phyloP scores from a whole-genome alignment of 2,329 filamentous ascomycete genomes.

The Blastomyces parvus region DNA sequence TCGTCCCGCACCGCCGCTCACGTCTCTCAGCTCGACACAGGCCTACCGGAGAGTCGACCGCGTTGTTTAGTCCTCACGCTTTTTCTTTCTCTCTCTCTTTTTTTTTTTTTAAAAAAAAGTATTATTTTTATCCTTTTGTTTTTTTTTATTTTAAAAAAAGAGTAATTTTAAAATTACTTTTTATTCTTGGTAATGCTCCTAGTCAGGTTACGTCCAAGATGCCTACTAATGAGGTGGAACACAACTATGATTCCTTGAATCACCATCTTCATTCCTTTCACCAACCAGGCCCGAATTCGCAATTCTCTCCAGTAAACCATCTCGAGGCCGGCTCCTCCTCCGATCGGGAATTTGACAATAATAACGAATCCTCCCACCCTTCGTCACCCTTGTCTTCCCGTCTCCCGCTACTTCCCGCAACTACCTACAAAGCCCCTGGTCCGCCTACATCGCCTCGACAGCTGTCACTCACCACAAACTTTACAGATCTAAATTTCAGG shows the following conservation, averaged over 20 bases:
- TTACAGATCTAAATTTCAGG: conserved; percentile 14
- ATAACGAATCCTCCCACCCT: conserved; percentile 20
- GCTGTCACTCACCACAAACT: conserved; percentile 18
- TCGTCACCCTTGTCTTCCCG: conserved; percentile 18
- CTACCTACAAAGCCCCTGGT: conserved; percentile 22
- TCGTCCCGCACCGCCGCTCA: neutral
- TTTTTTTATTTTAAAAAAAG: neutral
- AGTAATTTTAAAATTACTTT: neutral
- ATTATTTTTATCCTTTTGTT: conserved; percentile 2
- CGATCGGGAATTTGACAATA: conserved; percentile 17
- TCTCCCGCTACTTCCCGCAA: conserved; percentile 18
- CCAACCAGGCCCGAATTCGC: conserved; percentile 18
- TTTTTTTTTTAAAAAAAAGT: conserved; percentile 5
- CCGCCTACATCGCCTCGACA: conserved; percentile 17
- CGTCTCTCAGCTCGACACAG: neutral
- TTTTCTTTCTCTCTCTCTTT: conserved; percentile 2
- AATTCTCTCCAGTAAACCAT: conserved; percentile 27
- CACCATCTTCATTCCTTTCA: conserved; percentile 9
- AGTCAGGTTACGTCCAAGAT: conserved; percentile 28
- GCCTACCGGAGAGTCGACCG: neutral
- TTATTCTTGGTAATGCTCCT: conserved; percentile 24
- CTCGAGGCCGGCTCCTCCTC: conserved; percentile 18
- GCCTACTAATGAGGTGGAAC: conserved; percentile 34
- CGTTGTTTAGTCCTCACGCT: neutral
- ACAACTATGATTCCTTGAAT: conserved; percentile 30